Base-by-base conservation (phyloP, 345 rosid species). In the Sonneratia caseolaris region DNA sequence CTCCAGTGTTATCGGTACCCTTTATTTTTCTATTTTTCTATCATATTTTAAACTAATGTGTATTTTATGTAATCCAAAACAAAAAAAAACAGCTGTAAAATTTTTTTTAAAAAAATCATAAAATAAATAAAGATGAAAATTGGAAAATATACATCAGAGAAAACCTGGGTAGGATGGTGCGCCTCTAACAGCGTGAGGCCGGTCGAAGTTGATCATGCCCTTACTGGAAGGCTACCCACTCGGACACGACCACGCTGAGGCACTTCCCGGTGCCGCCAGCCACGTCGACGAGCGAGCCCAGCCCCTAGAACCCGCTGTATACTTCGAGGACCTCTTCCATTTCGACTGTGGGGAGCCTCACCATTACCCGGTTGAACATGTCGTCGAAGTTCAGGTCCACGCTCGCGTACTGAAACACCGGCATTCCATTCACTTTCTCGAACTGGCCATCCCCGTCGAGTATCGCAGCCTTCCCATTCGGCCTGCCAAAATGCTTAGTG, bases 141-240 rank as follows among this genome's bases (percentile, higher is more conserved):
- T 1, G 48, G 32, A 40, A 53, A 47, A 48, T 72, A 0, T 12
- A 2, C 35, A 32, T 53, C 75, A 75, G 21, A 75, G 32, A 27
- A 27, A 27, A 27, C 78, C 81, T 42, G 78, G 32, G 49, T 42
- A 75, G 19, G 76, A 48, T 37, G 81, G 74, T 2, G 78, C 75
- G 7, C 32, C 47, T 24, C 64, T 27, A 16, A 70, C 27, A 3
- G 71, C 81, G 35, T 62, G 75, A 36, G 77, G 75, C 73, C 66
- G 68, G 24, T 65, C 77, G 37, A 70, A 78, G 62, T 75, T 74
- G 49, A 74, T n/a, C n/a, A n/a, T 68, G 55, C 73, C 76, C 47
- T 65, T 77, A 22, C 72, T 71, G 32, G 64, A 68, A 22, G 62
- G 77, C 37, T 68, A 68, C 65, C 55, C 75, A 68, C 65, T 64